Base-by-base conservation (phyloP, 2,329 filamentous ascomycete genomes). In the Coniochaeta pulveracea region DNA sequence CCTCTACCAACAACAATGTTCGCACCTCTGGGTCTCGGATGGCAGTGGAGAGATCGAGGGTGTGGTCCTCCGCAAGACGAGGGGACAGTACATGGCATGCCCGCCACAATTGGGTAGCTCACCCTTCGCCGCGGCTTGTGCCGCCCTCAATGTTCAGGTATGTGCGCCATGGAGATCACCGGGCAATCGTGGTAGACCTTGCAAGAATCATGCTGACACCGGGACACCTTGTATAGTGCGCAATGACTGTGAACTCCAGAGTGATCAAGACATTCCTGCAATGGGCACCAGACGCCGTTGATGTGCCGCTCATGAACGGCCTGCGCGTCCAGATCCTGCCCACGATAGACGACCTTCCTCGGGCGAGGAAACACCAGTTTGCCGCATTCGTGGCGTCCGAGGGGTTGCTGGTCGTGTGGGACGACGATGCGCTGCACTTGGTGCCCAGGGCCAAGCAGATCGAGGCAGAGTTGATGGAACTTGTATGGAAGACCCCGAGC, bases 201-300 rank as follows among this genome's bases (percentile, higher is more conserved):
- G n/a, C n/a, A n/a, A n/a, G n/a, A n/a, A 3, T 36, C 8, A 6
- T 5, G 10, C 14, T 33, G 8, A 33, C 4, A 4, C 14, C 3
- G 19, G 21, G 15, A 15, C 22, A 16, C 12, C 3, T n/a, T 6
- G 18, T 7, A 8, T 41, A 84, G 74, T 81, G 75, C 47, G 79
- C 80, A 33, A 85, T 88, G 77, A 88, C 81, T 1, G 75, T 86
- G 41, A 85, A 84, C 52, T 86, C 82, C 0, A 63, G 80, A 42
- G 77, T 86, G 38, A 83, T 88, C 56, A 83, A 81, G 58, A 80
- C 80, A 0, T 85, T 85, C 45, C 61, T 88, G 6, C 68, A 78
- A 36, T 84, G 73, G 72, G 76, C 76, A 2, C 79, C 80, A 2
- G 72, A 81, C 37, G 80, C 80, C 2, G 69, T 80, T 14, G 80